A percentile compares a stretch with the other conserved stretches of the same genome.
Conservation (phyloP, 2,329 filamentous ascomycete species). For the Dactylonectria estremocensis region DNA sequence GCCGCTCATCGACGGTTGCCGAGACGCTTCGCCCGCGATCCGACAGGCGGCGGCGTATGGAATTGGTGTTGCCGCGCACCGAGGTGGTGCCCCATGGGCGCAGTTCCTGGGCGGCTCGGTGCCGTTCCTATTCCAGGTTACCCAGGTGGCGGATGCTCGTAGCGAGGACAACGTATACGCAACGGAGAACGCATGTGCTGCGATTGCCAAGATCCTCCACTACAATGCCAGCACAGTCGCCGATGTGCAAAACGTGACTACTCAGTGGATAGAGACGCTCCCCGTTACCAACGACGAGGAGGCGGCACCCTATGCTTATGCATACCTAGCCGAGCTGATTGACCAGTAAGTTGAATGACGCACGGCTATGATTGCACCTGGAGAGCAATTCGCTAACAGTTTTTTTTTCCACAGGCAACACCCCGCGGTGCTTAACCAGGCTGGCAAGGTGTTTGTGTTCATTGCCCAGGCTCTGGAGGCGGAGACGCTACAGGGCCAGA, state of each 20-base stretch:
- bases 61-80: conserved; percentile 94
- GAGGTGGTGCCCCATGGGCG: conserved; percentile 88
- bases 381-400: conserved; percentile 46
- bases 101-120: conserved; percentile 87
- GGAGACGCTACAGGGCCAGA: conserved; percentile 89
- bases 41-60: conserved; percentile 97
- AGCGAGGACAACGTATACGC: conserved; percentile 96
- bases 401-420: conserved; percentile 76
- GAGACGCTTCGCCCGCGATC: conserved; percentile 89
- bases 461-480: conserved; percentile 92
- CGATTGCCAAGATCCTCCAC: conserved; percentile 96
- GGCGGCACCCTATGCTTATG: conserved; percentile 95
- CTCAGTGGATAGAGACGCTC: conserved; percentile 92
- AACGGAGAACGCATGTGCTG: conserved; percentile 96
- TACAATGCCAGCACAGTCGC: conserved; percentile 85
- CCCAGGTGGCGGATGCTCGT: conserved; percentile 84
- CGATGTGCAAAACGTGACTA: conserved; percentile 82
- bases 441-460: conserved; percentile 85
- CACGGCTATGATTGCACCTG: too few relatives aligned
- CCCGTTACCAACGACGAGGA: conserved; percentile 97
- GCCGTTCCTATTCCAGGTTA: conserved; percentile 87
- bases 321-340: conserved; percentile 91
- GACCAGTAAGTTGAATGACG: conserved; percentile 81
- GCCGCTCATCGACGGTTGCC: conserved; percentile 88
- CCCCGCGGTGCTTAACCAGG: conserved; percentile 82